Evolutionary conservation across 805 yeast species (phyloP).

Genomic region (Myxozyma monticola): DNA sequence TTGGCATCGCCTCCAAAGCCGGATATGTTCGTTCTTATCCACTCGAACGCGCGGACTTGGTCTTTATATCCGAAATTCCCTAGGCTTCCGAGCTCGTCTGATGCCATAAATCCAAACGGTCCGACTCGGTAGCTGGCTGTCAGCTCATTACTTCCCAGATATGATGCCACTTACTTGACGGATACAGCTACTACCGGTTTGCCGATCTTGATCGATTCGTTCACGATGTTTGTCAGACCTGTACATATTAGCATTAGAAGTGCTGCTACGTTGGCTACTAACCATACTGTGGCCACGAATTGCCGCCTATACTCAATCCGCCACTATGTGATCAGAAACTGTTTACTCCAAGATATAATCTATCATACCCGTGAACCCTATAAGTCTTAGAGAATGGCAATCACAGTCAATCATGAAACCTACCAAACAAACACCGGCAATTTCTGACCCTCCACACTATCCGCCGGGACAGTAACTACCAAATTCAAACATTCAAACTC

Average conservation of each 20-base stretch:
- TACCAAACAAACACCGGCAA: constrained; percentile 33
- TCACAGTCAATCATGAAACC: no score
- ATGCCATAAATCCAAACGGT: constrained; percentile 45
- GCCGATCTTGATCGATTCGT: constrained; percentile 35
- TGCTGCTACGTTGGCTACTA: constrained; percentile 15
- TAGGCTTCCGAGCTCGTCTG: constrained; percentile 8
- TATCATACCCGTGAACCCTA: no score
- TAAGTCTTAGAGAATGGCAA: no score
- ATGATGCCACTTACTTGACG: background rate
- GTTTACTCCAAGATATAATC: no score
- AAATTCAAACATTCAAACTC: constrained; percentile 9
- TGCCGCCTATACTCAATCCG: constrained; percentile 38
- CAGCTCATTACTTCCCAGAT: background rate
- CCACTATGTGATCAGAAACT: constrained; percentile 55
- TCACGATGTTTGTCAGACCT: constrained; percentile 43
- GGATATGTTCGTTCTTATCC: constrained; percentile 44
- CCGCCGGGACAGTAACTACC: background rate
- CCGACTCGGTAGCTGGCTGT: constrained; percentile 45
- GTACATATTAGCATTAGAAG: constrained; percentile 21
- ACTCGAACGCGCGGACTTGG: constrained; percentile 37
- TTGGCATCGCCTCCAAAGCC: constrained; percentile 48
- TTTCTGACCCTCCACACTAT: no score
- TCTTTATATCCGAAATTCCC: constrained; percentile 49
- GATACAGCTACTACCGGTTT: constrained; percentile 33
- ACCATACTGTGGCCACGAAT: constrained; percentile 18